Evolutionary conservation across 768 basidiomycete species (phyloP), one percentile per base, ranked within the genome.

Genomic region (Lactifluus subvellereus): DNA sequence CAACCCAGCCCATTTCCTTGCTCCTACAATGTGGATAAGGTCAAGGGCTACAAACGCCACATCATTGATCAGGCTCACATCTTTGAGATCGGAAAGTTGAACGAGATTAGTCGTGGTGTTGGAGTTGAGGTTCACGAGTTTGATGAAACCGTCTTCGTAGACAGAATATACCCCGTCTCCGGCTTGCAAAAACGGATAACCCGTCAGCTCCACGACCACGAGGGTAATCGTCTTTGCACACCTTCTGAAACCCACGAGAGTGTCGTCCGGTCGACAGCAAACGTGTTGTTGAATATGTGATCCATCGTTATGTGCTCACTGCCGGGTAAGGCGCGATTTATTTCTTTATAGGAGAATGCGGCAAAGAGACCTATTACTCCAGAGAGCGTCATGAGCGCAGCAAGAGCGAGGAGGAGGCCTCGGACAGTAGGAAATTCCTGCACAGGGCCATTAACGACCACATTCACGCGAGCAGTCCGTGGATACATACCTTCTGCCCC

Each of bases 241-340:
- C 95, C 96, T 83, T 97, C 94, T 9, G 88, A 84, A 33, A 98
- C 87, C 97, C 97, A 99, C 49, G 85, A 79, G 38, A 99, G 72
- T 22, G 69, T 68, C 53, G 79, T 77, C 2, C 71, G 68, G 3
- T 79, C 70, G 2, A 78, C 74, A 16, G 38, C 64, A 71, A 98
- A 98, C 2, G 95, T 98, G 4, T 92, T 93, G 71, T 97, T 96
- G 77, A 93, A 94, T 55, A 97, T 74, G 72, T 94, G 88, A 71
- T 98, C 92, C 81, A 98, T 84, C 4, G 87, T 88, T 35, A 98
- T 78, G 67, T 83, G 89, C 62, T 78, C 78, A 40, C 73, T 78
- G 2, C 91, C 89, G 32, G 79, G 78, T 6, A 77, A 69, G 69
- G 74, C 77, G 72, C 80, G 81, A 8, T 80, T 69, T 59, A 79